phyloP scores from a whole-genome alignment of 345 rosid genomes.

The Sonneratia alba region DNA sequence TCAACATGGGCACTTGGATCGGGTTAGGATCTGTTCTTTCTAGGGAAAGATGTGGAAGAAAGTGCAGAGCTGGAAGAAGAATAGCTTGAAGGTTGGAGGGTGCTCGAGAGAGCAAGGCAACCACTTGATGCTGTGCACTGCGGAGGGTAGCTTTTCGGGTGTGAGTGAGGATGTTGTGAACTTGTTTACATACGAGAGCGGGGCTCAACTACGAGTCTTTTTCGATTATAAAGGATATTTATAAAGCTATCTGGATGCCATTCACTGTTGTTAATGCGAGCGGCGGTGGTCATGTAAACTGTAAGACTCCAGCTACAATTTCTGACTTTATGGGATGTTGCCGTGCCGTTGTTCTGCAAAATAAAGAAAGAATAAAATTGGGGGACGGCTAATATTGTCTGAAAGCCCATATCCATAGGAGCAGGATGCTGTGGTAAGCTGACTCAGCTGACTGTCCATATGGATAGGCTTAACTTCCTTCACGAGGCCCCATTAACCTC shows the following conservation, averaged over 20 bases:
- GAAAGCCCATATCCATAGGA: conserved; percentile 24
- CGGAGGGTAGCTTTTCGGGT: background rate
- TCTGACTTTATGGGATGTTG: no score
- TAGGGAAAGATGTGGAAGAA: conserved; percentile 2
- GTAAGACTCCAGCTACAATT: no score
- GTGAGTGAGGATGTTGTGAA: background rate
- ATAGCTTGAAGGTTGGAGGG: background rate
- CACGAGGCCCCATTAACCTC: background rate
- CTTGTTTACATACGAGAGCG: background rate
- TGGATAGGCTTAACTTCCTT: conserved; percentile 24
- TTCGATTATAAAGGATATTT: no score
- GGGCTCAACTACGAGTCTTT: background rate
- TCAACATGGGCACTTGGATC: conserved; percentile 9
- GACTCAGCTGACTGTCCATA: conserved; percentile 29
- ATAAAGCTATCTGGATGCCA: no score
- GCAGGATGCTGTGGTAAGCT: conserved; percentile 13
- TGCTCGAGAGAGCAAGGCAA: background rate
- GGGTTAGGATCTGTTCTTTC: background rate
- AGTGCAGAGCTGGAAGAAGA: background rate
- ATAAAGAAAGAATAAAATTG: background rate
- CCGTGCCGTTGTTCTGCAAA: no score
- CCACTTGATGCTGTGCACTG: background rate
- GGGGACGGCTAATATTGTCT: background rate
- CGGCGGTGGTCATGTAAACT: no score
- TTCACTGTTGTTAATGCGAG: no score